phyloP scores from a whole-genome alignment of 2,329 filamentous ascomycete genomes.

The Zasmidium citrigriseum region DNA sequence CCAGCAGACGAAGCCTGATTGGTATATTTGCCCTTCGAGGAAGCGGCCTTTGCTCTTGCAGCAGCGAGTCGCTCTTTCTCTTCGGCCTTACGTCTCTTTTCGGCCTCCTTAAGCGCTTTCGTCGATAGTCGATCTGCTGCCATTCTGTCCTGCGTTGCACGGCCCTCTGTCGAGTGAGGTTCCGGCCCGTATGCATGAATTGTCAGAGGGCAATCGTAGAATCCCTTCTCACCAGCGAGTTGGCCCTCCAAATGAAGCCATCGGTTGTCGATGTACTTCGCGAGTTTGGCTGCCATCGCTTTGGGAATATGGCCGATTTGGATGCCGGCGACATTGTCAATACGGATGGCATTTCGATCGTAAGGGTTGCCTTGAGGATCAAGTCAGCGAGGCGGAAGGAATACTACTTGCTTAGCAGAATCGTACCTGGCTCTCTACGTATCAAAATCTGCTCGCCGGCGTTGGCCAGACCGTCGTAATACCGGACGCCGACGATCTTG shows the following conservation, averaged over 20 bases:
- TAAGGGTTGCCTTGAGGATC: conserved; percentile 62
- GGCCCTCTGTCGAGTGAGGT: conserved; percentile 34
- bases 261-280: conserved; percentile 65
- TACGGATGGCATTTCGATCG: conserved; percentile 74
- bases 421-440: conserved; percentile 65
- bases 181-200: conserved; percentile 69
- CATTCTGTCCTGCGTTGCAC: conserved; percentile 62
- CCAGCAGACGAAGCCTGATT: conserved; percentile 16
- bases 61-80: conserved; percentile 28
- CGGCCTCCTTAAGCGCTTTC: conserved; percentile 43
- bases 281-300: conserved; percentile 67
- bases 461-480: conserved; percentile 55
- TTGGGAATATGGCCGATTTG: conserved; percentile 81
- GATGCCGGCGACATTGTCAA: conserved; percentile 71
- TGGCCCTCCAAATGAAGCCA: conserved; percentile 68
- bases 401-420: no score
- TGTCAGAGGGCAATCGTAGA: conserved; percentile 71
- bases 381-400: no score
- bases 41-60: conserved; percentile 28
- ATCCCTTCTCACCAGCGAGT: conserved; percentile 65
- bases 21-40: conserved; percentile 16
- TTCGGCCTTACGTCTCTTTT: conserved; percentile 33
- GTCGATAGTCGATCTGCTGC: conserved; percentile 65
- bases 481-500: conserved; percentile 63
- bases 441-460: conserved; percentile 64